These are phyloP conservation scores for Agaricus sinodeliciosus DNA, from an alignment of 768 basidiomycete genomes.

Conservation along the genomic window DNA sequence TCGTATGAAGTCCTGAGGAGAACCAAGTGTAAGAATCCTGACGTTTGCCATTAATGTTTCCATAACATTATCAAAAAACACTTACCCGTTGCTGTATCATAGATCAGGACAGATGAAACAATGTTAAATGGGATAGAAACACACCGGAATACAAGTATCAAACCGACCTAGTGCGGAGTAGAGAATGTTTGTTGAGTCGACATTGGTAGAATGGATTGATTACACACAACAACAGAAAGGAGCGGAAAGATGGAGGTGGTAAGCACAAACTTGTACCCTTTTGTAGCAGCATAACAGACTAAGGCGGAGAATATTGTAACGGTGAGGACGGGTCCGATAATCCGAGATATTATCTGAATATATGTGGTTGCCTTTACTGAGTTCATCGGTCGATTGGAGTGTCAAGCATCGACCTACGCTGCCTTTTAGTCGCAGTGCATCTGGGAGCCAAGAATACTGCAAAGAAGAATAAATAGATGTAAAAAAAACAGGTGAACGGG, in stretches of 20 bases:
- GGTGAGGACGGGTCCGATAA: slow-evolving; percentile 78
- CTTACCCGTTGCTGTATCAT: slow-evolving; percentile 56
- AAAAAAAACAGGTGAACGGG: neutral
- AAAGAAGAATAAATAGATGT: neutral
- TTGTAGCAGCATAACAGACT: slow-evolving; percentile 52
- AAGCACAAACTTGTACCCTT: slow-evolving; percentile 54
- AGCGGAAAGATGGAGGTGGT: slow-evolving; percentile 85
- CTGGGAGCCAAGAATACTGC: slow-evolving; percentile 86
- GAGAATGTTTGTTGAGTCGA: neutral
- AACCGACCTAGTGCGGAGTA: slow-evolving; percentile 54
- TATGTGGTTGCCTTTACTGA: neutral
- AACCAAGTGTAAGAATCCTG: neutral
- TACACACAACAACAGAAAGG: slow-evolving; percentile 80
- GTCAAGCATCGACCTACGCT: slow-evolving; percentile 45
- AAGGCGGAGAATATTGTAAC: slow-evolving; percentile 68
- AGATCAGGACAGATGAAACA: neutral
- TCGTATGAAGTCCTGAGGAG: slow-evolving; percentile 70
- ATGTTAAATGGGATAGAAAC: slow-evolving; percentile 15
- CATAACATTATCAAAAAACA: neutral
- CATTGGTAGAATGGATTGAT: slow-evolving; percentile 1
- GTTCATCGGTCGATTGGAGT: slow-evolving; percentile 3
- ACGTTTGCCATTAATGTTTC: neutral
- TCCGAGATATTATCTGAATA: slow-evolving; percentile 61
- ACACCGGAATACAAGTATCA: slow-evolving; percentile 83
- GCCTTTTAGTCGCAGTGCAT: slow-evolving; percentile 78